Base-by-base conservation (phyloP, 495 filamentous ascomycete genomes). In the Penicillium ucsense region DNA sequence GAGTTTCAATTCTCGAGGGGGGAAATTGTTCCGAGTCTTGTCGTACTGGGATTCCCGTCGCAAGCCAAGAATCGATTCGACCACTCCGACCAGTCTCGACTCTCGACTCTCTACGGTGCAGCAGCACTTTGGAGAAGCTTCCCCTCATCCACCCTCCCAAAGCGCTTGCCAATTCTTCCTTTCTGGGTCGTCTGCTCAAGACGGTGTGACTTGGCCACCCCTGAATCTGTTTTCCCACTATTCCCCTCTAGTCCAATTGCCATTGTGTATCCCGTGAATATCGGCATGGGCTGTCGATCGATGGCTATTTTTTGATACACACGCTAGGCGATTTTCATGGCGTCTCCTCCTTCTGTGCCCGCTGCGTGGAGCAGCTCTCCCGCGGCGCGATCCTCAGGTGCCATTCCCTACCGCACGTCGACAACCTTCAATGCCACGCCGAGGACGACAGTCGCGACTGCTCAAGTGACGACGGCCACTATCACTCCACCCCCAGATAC, bases 301-400 rank as follows among this genome's bases (percentile, higher is more conserved):
- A 55, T 57, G 51, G 56, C 53, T 60, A 53, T 57, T 57, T 57
- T 57, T 53, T 60, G 53, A 59, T 59, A 50, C 41, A 46, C 42
- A 44, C 20, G 20, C 47, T 49, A 41, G 58, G 48, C 50, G 43
- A 43, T 49, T 61, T 45, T 54, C 50, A 62, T 62, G 59, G 59
- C 56, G 47, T 57, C 59, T 56, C 54, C 46, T 52, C 30, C 45
- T 41, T 32, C 36, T 55, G 49, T 60, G 50, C 58, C 39, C 31
- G 28, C 39, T 1, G 12, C 8, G 3, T 3, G 39, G 39, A 27
- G 57, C 57, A 60, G 55, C 47, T 48, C 52, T 48, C 54, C 60
- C 57, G 53, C 59, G 45, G 42, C 46, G 46, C 46, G 45, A 36
- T 6, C 41, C 9, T 32, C 41, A 43, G 41, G 20, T 32, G 6